Base-by-base conservation (phyloP, 305 asterid genomes). In the Petunia hybrid region DNA sequence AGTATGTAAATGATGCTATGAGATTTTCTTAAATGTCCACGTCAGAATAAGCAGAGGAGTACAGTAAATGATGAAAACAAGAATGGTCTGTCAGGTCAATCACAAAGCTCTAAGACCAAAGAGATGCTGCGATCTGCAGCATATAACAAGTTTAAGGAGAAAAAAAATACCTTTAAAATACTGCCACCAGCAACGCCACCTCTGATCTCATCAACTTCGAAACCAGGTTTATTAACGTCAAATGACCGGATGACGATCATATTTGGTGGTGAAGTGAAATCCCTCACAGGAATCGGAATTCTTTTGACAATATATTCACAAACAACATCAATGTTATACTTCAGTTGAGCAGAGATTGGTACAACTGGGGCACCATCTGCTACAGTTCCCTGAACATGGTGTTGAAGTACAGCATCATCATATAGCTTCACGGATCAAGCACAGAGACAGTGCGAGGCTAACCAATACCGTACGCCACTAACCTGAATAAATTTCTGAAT, bases 111-210 rank as follows among this genome's bases (percentile, higher is more conserved):
- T 73, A 51, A 35, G 62, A 53, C 45, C 6, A 2, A 8, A 14
- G 62, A 73, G 62, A 73, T 48, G 6, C 35, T 22, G 60, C 6
- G 9, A 46, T 42, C 7, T 53, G 39, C 31, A 46, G 61, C 0
- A 0, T 10, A 10, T 48, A 51, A 22, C 60, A 16, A 71, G 62
- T 35, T 35, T 2, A 35, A 48, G 16, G 63, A 46, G 73, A 67
- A 68, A n/a, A 60, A 43, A 6, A 82, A 36, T 80, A 91, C 99
- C 97, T 95, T 92, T 64, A 95, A 89, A 77, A 95, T 95, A 83
- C 98, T 94, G 70, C 99, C 99, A 86, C 99, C 99, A 80, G 99
- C 99, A 85, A 95, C 98, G 55, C 99, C 99, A 84, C 99, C 99
- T 85, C 81, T 89, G 70, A 95, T 94, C 14, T 95, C 97, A 91